These are phyloP conservation scores for Xylariaceae sp. DNA, from an alignment of 2,329 filamentous ascomycete genomes.

Conservation along the genomic window DNA sequence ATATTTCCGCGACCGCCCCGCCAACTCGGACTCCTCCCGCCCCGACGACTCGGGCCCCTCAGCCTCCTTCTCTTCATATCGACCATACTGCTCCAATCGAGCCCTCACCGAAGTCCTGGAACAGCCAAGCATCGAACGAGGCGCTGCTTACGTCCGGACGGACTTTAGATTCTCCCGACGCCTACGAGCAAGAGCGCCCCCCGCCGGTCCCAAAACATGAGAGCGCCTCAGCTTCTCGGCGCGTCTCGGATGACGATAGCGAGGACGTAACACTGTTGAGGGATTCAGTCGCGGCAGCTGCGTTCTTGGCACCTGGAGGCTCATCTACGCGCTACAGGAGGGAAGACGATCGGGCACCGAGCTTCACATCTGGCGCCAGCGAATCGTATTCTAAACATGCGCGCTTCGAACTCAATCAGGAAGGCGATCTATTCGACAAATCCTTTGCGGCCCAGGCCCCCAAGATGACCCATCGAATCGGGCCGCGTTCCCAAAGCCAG, in stretches of 20 bases:
- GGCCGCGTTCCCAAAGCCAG: constrained; percentile 26
- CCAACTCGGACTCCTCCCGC: no score
- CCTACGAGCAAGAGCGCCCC: constrained; percentile 29
- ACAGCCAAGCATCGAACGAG: constrained; percentile 44
- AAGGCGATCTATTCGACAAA: constrained; percentile 51
- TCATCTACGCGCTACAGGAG: constrained; percentile 27
- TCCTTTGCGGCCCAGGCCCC: constrained; percentile 30
- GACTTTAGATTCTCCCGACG: constrained; percentile 24
- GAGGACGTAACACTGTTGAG: constrained; percentile 46
- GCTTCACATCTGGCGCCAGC: constrained; percentile 18
- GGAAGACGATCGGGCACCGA: constrained; percentile 30
- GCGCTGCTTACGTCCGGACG: constrained; percentile 34
- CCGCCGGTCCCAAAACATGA: constrained; percentile 14
- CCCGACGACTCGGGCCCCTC: constrained; percentile 36
- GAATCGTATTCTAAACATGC: constrained; percentile 26
- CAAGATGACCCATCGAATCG: constrained; percentile 24
- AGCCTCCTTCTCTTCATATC: constrained; percentile 41
- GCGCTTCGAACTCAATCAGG: constrained; percentile 25
- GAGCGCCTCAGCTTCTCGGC: constrained; percentile 21
- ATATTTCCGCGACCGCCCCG: no score
- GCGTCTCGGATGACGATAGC: constrained; percentile 33
- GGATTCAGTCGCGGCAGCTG: constrained; percentile 44
- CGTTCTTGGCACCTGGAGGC: constrained; percentile 30
- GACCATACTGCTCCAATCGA: constrained; percentile 39
- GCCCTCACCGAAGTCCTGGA: constrained; percentile 41